Evolutionary conservation across 1,284 basidiomycete genomes (phyloP).

Genomic region (Fomitopsis palustris): DNA sequence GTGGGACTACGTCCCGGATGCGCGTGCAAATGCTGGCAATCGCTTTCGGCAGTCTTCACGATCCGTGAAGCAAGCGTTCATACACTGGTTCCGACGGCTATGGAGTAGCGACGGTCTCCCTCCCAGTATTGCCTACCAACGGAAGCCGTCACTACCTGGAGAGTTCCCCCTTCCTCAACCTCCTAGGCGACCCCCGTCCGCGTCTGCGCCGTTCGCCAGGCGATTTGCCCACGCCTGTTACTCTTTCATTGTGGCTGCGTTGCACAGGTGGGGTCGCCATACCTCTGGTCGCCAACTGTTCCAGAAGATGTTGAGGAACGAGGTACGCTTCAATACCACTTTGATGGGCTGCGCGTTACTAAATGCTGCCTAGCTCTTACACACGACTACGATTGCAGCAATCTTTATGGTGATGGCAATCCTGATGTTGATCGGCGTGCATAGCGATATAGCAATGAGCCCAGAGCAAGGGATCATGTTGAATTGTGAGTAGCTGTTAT

Average conservation of each 20-base stretch:
- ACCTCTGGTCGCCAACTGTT: constrained; percentile 54
- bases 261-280: constrained; percentile 44
- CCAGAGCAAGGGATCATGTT: constrained; percentile 50
- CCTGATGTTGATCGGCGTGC: constrained; percentile 49
- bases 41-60: constrained; percentile 1
- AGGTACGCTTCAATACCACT: constrained; percentile 36
- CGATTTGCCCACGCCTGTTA: constrained; percentile 5
- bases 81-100: constrained; percentile 12
- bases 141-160: constrained; percentile 23
- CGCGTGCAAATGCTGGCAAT: constrained; percentile 1
- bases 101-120: constrained; percentile 13
- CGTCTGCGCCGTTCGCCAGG: no score
- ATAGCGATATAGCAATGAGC: constrained; percentile 40
- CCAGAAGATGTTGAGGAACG: constrained; percentile 47
- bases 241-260: constrained; percentile 35
- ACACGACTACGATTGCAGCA: constrained; percentile 52
- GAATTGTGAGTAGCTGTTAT: constrained; percentile 44
- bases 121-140: constrained; percentile 20
- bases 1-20: constrained; percentile 49
- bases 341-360: background rate
- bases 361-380: constrained; percentile 41
- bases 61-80: constrained; percentile 4
- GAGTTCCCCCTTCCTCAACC: constrained; percentile 24
- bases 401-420: constrained; percentile 48
- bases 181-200: constrained; percentile 3